phyloP scores from a whole-genome alignment of 768 basidiomycete species.

The Tulasnella sp. region DNA sequence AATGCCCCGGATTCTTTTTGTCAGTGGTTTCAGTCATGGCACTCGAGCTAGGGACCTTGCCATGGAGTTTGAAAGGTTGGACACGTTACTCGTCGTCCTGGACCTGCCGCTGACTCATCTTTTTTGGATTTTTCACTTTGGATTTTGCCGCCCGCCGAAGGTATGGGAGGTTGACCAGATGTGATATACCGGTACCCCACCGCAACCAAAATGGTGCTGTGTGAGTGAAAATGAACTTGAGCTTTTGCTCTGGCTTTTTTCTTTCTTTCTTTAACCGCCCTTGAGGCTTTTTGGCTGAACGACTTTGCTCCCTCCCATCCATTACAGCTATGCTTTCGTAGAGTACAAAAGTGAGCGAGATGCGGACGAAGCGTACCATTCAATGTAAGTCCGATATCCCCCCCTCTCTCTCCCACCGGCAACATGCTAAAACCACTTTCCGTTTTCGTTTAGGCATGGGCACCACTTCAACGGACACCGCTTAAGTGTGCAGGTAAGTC shows the following conservation, averaged over 20 bases:
- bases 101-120: neutral
- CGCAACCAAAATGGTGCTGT: constrained; percentile 42
- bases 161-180: constrained; percentile 73
- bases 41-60: constrained; percentile 78
- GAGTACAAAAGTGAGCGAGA: constrained; percentile 70
- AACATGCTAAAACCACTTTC: constrained; percentile 2
- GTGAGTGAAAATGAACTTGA: constrained; percentile 9
- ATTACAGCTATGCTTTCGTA: constrained; percentile 69
- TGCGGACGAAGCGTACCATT: constrained; percentile 75
- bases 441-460: constrained; percentile 48
- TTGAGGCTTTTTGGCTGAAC: neutral
- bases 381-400: constrained; percentile 45
- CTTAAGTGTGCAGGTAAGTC: constrained; percentile 61
- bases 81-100: neutral
- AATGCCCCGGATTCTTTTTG: constrained; percentile 61
- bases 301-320: constrained; percentile 7
- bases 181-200: constrained; percentile 81
- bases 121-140: no score
- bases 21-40: constrained; percentile 74
- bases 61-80: constrained; percentile 76
- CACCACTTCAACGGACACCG: constrained; percentile 62
- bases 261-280: neutral
- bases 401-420: neutral
- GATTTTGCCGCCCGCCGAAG: no score
- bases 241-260: neutral